phyloP scores from a whole-genome alignment of 768 basidiomycete species.

The Chalciporus chontae region DNA sequence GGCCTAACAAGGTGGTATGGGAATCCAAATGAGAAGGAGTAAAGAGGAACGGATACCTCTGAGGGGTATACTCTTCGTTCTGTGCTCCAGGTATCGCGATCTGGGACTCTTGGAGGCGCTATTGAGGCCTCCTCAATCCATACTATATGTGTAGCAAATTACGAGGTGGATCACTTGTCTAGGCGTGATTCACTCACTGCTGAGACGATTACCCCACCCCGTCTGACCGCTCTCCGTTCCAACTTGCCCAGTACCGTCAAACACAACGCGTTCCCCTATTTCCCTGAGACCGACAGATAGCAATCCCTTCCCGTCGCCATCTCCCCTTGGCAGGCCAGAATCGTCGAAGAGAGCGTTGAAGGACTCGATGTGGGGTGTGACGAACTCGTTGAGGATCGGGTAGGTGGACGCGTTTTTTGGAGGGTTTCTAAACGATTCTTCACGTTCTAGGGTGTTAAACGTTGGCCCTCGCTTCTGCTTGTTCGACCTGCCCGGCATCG shows the following conservation, averaged over 20 bases:
- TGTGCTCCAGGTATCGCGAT: slow-evolving; percentile 68
- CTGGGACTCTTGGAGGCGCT: slow-evolving; percentile 80
- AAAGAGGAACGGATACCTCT: slow-evolving; percentile 53
- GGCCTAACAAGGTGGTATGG: slow-evolving; percentile 48
- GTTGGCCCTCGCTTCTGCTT: slow-evolving; percentile 44
- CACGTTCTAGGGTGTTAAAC: slow-evolving; percentile 80
- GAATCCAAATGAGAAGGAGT: slow-evolving; percentile 7
- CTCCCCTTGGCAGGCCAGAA: slow-evolving; percentile 69
- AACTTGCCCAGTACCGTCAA: slow-evolving; percentile 65
- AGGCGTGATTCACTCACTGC: slow-evolving; percentile 52
- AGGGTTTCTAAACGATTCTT: slow-evolving; percentile 75
- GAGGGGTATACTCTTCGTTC: slow-evolving; percentile 84
- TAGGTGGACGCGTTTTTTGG: slow-evolving; percentile 64
- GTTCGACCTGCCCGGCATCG: slow-evolving; percentile 52
- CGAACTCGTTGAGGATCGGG: slow-evolving; percentile 87
- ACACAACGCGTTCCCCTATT: slow-evolving; percentile 88
- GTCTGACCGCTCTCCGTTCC: slow-evolving; percentile 49
- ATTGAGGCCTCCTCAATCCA: slow-evolving; percentile 87
- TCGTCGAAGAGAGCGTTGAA: slow-evolving; percentile 98
- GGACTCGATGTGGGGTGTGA: slow-evolving; percentile 89
- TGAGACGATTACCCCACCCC: slow-evolving; percentile 81
- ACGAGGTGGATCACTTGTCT: slow-evolving; percentile 8
- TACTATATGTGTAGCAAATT: slow-evolving; percentile 48
- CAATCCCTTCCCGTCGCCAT: slow-evolving; percentile 76
- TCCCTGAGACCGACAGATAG: slow-evolving; percentile 76